Evolutionary conservation across 1,284 basidiomycete species (phyloP).

Genomic region (Trichosporon inkin): DNA sequence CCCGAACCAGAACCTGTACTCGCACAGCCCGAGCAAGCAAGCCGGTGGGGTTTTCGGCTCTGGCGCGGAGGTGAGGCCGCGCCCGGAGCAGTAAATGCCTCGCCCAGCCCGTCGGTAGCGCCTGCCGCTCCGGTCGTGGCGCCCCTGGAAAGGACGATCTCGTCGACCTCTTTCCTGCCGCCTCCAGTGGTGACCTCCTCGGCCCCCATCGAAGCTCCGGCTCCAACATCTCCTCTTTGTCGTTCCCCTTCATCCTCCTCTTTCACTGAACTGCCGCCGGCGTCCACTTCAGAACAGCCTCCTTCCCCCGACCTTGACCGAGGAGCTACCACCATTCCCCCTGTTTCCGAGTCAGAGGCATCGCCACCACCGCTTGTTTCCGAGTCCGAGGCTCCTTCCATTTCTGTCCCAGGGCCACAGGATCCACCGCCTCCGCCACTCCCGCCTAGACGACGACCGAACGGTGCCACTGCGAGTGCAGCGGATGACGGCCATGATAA

Average conservation of each 20-base stretch:
- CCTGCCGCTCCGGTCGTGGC: constrained; percentile 6
- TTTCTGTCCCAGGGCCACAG: background rate
- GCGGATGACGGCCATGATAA: background rate
- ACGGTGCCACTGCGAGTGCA: background rate
- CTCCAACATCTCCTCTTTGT: background rate
- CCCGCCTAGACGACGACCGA: background rate
- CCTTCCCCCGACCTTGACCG: background rate
- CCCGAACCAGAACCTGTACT: constrained; percentile 1
- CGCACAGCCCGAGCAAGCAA: constrained; percentile 6
- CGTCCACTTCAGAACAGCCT: background rate
- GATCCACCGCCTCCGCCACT: background rate
- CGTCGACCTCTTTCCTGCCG: constrained; percentile 1
- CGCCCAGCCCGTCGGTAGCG: constrained; percentile 8
- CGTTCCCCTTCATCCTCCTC: background rate
- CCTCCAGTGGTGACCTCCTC: background rate
- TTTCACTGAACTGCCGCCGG: background rate
- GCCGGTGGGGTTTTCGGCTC: constrained; percentile 14
- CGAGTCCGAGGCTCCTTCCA: background rate
- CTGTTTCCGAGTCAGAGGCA: background rate
- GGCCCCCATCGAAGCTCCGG: constrained; percentile 1
- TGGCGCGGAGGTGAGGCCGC: constrained; percentile 9
- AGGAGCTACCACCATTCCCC: background rate
- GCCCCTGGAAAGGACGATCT: constrained; percentile 1
- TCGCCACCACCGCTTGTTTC: background rate
- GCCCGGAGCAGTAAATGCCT: constrained; percentile 1